Conservation (phyloP, 176 grass and related monocot species). For the Pharus latifolius region DNA sequence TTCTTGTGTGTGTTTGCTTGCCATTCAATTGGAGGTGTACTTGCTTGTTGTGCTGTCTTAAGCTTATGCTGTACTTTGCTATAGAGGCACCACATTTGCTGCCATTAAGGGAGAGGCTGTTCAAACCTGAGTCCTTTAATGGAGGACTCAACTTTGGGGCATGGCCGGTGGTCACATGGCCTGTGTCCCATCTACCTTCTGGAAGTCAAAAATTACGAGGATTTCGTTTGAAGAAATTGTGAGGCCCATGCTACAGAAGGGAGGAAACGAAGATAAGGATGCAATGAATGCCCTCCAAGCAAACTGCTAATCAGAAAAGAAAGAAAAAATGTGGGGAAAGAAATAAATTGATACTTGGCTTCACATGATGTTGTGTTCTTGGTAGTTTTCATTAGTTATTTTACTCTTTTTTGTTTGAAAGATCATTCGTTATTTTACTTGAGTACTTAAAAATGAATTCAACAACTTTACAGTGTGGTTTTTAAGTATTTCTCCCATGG, state of each 20-base stretch:
- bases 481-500: neutral
- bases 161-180: constrained; percentile 19
- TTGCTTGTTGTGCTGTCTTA: neutral
- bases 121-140: constrained; percentile 5
- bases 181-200: neutral
- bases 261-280: constrained; percentile 26
- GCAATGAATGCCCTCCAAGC: constrained; percentile 24
- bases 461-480: neutral
- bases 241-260: constrained; percentile 29
- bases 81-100: constrained; percentile 1
- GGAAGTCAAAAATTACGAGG: neutral
- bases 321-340: neutral
- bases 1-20: neutral
- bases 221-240: constrained; percentile 25
- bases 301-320: neutral
- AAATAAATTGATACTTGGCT: constrained; percentile 3
- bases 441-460: neutral
- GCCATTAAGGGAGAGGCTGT: constrained; percentile 1
- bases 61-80: constrained; percentile 3
- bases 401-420: no score
- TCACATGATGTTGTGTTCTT: constrained; percentile 11
- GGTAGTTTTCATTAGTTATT: neutral
- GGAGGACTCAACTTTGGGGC: neutral
- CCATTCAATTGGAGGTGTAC: constrained; percentile 15
- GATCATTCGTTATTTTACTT: no score